Base-by-base conservation (phyloP, 1,139 yeast genomes). In the Pichia sp. region DNA sequence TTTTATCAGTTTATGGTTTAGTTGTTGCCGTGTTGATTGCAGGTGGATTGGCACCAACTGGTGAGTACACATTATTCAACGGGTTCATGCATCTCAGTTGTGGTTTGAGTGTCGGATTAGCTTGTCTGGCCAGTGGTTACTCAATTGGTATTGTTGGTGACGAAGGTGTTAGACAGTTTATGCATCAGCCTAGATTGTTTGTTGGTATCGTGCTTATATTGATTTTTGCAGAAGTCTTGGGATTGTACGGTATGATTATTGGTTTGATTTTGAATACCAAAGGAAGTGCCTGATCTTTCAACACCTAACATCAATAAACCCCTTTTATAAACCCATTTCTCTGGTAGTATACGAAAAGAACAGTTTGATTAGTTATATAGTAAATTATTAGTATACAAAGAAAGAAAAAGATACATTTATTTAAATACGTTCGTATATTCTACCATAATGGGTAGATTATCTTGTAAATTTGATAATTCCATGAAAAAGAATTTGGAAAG, bases 71-170 rank as follows among this genome's bases (percentile, higher is more conserved):
- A 5, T 71, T 92, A 43, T 92, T 86, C 71, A 86, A 90, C 59
- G 98, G 98, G 35, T 87, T 88, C 63, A 88, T 94, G 90, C 98
- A 92, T 69, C 74, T 92, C 62, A 94, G 95, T 44, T 90, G 97
- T 65, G 98, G 98, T 5, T 70, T 92, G 47, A 80, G 95, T 36
- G 98, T 94, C 42, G 98, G 98, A 29, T 85, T 92, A 60, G 87
- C 97, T 52, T 95, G 97, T 65, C 76, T 92, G 65, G 96, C 97
- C 57, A 95, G 97, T 44, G 98, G 98, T 51, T 92, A 87, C 64
- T 95, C 97, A 60, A 92, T 92, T 69, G 98, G 98, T 63, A 86
- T 92, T 55, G 97, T 92, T 52, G 98, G 98, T 62, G 98, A 92
- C 66, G 97, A 94, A 52, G 98, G 98, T 69, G 97, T 92, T 46